Conservation (phyloP, 306 rosid species). For the Vigna unguiculata region DNA sequence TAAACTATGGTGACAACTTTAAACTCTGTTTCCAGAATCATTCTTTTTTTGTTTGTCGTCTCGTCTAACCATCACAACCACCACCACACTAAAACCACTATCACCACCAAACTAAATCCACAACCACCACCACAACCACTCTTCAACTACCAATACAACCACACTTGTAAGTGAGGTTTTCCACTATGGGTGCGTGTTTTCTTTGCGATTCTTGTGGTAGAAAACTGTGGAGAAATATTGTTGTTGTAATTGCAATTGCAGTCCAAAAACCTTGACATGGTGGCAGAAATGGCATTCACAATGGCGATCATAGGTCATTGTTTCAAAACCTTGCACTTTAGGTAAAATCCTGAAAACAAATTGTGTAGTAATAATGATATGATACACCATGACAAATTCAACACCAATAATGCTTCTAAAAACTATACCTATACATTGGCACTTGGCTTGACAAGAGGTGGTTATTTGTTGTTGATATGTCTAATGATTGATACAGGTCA, state of each 20-base stretch:
- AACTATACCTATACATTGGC: neutral
- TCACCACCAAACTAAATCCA: no score
- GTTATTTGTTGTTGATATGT: neutral
- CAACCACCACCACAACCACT: no score
- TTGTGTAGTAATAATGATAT: neutral
- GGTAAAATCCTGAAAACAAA: neutral
- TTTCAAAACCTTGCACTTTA: neutral
- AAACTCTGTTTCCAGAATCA: no score
- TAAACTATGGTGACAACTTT: no score
- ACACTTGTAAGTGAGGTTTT: neutral
- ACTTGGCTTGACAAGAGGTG: neutral
- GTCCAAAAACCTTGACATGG: neutral
- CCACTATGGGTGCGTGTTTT: neutral
- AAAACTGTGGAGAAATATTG: neutral
- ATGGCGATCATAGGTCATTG: neutral
- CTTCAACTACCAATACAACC: no score
- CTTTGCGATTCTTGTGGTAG: neutral
- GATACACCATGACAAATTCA: neutral
- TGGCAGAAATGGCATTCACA: neutral
- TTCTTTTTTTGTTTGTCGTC: no score
- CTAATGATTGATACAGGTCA: neutral
- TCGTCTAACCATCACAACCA: no score
- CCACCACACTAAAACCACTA: no score
- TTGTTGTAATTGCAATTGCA: neutral
- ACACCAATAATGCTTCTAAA: neutral